Conservation (phyloP, 1,284 basidiomycete species). For the Puccinia polysora region DNA sequence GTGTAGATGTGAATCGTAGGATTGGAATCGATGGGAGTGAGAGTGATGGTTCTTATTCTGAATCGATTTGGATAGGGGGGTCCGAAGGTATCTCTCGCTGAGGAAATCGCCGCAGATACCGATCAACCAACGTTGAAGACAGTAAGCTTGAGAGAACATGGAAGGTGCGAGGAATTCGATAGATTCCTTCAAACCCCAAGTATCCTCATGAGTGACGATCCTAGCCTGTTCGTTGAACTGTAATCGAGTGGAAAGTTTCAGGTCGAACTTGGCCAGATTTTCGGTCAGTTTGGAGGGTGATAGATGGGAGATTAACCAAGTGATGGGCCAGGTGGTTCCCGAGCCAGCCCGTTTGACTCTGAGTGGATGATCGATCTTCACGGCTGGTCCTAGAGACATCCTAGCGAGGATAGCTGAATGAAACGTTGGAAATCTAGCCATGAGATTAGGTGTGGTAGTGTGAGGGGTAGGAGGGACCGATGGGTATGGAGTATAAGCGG, state of each 20-base stretch:
- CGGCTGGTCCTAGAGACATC: neutral
- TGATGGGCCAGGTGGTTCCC: neutral
- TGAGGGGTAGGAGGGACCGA: slow-evolving; percentile 9
- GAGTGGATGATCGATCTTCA: neutral
- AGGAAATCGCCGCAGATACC: neutral
- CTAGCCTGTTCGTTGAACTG: slow-evolving; percentile 30
- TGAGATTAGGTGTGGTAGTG: neutral
- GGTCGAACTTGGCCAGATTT: neutral
- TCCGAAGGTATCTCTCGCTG: neutral
- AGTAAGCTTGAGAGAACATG: neutral
- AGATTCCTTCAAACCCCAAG: slow-evolving; percentile 14
- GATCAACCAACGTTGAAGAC: neutral
- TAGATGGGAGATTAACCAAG: neutral
- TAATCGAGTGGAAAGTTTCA: slow-evolving; percentile 7
- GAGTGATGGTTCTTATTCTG: too few relatives aligned
- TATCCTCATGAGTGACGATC: slow-evolving; percentile 28
- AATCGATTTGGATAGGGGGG: too few relatives aligned
- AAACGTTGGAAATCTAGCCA: neutral
- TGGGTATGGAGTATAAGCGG: slow-evolving; percentile 1
- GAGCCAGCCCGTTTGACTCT: neutral
- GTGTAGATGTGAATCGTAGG: too few relatives aligned
- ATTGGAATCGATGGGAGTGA: too few relatives aligned
- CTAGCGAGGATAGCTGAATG: neutral
- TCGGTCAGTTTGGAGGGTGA: neutral
- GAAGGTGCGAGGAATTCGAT: slow-evolving; percentile 8